phyloP scores from a whole-genome alignment of 345 rosid species.

The Acer saccharum region DNA sequence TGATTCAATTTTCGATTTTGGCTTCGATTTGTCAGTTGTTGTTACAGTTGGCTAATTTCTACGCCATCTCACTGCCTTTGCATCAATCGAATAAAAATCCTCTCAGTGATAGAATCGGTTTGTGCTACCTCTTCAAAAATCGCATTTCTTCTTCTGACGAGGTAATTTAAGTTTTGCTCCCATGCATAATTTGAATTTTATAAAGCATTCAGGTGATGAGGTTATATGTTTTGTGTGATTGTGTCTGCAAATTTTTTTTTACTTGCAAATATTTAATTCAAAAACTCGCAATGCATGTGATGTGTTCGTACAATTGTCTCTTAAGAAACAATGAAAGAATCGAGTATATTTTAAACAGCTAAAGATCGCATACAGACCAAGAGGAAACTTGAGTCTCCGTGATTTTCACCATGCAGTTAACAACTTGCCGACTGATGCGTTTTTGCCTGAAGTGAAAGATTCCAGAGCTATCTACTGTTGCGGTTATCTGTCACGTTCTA shows the following conservation, averaged over 20 bases:
- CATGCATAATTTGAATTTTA: neutral
- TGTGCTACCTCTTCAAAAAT: slow-evolving; percentile 59
- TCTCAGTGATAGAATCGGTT: slow-evolving; percentile 59
- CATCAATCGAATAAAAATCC: slow-evolving; percentile 40
- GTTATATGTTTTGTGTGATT: neutral
- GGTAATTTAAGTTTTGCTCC: slow-evolving; percentile 35
- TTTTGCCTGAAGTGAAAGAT: slow-evolving; percentile 57
- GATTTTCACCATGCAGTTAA: slow-evolving; percentile 86
- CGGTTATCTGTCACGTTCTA: slow-evolving; percentile 33
- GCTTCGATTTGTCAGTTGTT: slow-evolving; percentile 47
- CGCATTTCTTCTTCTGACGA: slow-evolving; percentile 54
- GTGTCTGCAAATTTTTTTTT: slow-evolving; percentile 12
- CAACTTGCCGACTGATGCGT: slow-evolving; percentile 60
- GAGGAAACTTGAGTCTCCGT: slow-evolving; percentile 61
- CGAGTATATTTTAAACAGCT: slow-evolving; percentile 40
- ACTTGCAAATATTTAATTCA: neutral
- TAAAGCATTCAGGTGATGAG: neutral
- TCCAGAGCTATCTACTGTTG: slow-evolving; percentile 43
- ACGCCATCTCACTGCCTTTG: slow-evolving; percentile 48
- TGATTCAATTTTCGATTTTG: slow-evolving; percentile 21
- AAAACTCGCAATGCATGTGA: slow-evolving; percentile 4
- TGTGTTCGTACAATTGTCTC: neutral
- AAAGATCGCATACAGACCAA: slow-evolving; percentile 62
- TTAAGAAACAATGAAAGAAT: neutral
- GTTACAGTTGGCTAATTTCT: slow-evolving; percentile 72